A percentile compares a stretch with the other conserved stretches of the same genome.
These are phyloP conservation scores for Plasmodium vivax DNA, from an alignment of 169 alveolate species.

Conservation along the genomic window DNA sequence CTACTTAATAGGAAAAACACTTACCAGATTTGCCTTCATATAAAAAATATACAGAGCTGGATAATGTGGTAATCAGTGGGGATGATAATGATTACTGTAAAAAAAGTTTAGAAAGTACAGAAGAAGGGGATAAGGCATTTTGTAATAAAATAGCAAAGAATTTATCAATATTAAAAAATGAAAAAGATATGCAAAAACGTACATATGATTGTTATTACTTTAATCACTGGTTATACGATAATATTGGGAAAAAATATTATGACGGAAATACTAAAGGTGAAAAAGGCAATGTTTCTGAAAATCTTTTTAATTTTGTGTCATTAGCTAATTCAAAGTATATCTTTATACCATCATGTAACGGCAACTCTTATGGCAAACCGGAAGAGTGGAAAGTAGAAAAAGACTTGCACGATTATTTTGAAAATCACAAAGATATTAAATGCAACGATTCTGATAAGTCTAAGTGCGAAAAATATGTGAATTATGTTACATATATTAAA, in stretches of 20 bases:
- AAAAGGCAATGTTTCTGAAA: neutral
- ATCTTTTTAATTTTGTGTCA: neutral
- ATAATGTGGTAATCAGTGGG: neutral
- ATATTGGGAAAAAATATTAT: neutral
- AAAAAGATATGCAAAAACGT: neutral
- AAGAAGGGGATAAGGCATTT: no score
- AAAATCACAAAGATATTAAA: no score
- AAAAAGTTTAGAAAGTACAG: no score
- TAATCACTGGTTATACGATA: neutral
- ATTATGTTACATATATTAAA: no score
- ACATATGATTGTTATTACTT: neutral
- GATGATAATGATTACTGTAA: neutral
- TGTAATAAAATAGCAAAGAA: no score
- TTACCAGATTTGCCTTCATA: no score
- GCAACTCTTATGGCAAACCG: neutral
- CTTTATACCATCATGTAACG: neutral
- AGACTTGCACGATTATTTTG: no score
- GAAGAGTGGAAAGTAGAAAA: neutral
- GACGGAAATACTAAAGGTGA: neutral
- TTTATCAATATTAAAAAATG: neutral
- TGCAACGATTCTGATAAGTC: no score
- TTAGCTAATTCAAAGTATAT: neutral
- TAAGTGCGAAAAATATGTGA: no score
- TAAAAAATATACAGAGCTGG: no score
- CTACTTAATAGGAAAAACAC: no score